These are phyloP conservation scores for Penicillium alfredii DNA, from an alignment of 495 filamentous ascomycete genomes.

Conservation along the genomic window DNA sequence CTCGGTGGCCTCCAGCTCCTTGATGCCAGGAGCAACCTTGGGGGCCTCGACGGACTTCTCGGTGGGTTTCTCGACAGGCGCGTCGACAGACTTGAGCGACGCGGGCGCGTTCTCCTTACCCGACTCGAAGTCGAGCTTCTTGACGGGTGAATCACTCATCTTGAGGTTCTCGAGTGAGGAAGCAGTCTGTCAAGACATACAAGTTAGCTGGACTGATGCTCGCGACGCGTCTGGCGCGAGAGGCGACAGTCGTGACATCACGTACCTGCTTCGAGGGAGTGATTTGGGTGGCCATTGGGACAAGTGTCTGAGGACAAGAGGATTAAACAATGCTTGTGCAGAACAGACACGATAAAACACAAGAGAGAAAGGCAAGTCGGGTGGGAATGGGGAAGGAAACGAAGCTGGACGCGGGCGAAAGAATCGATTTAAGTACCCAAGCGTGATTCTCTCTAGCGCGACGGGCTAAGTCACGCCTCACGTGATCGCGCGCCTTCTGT, in stretches of 20 bases:
- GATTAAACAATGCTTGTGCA: no score
- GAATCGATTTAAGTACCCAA: constrained; percentile 25
- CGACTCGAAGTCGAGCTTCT: constrained; percentile 75
- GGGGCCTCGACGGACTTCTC: constrained; percentile 42
- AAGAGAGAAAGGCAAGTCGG: constrained; percentile 18
- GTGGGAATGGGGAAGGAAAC: constrained; percentile 25
- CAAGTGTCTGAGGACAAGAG: constrained; percentile 17
- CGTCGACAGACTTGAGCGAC: constrained; percentile 45
- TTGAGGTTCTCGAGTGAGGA: constrained; percentile 80
- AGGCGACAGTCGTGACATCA: constrained; percentile 37
- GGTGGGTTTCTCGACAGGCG: constrained; percentile 43
- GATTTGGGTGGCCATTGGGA: constrained; percentile 61
- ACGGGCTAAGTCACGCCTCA: constrained; percentile 42
- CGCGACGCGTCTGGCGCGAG: constrained; percentile 33
- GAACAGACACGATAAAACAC: constrained; percentile 17
- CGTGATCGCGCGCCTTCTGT: constrained; percentile 30
- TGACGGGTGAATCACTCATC: constrained; percentile 81
- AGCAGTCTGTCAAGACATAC: constrained; percentile 55
- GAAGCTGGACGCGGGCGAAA: constrained; percentile 26
- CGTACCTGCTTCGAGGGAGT: constrained; percentile 86
- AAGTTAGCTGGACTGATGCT: constrained; percentile 19
- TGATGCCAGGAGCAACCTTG: constrained; percentile 56
- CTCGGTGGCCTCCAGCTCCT: constrained; percentile 71
- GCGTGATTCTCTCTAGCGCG: constrained; percentile 39
- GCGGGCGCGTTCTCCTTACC: constrained; percentile 81